phyloP scores from a whole-genome alignment of 768 basidiomycete genomes.

The Trametopsis cervina region DNA sequence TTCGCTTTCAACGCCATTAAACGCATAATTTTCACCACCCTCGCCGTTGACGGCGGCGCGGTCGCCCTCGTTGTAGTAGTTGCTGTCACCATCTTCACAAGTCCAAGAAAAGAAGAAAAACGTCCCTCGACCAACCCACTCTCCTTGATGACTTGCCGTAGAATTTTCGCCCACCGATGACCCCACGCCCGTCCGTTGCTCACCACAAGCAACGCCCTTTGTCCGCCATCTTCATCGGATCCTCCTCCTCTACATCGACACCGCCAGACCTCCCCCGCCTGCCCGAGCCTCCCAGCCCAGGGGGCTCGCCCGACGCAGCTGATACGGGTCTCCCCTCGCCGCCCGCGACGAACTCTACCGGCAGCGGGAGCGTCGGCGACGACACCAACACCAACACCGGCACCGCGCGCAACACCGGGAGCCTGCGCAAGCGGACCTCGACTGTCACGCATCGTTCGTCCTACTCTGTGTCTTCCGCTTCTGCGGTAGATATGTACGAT shows the following conservation, averaged over 20 bases:
- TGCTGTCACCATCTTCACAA: no score
- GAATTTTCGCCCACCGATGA: slow-evolving; percentile 30
- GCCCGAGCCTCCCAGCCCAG: slow-evolving; percentile 65
- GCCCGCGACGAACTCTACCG: slow-evolving; percentile 80
- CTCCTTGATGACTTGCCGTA: slow-evolving; percentile 14
- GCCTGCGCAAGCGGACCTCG: slow-evolving; percentile 28
- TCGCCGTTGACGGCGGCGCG: slow-evolving; percentile 15
- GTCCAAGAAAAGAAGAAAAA: no score
- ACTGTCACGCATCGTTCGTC: slow-evolving; percentile 16
- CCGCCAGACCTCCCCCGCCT: slow-evolving; percentile 54
- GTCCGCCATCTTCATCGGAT: slow-evolving; percentile 58
- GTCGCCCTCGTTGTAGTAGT: slow-evolving; percentile 6
- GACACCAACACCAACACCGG: slow-evolving; percentile 27
- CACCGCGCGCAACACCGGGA: slow-evolving; percentile 34
- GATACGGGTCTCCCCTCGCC: slow-evolving; percentile 75
- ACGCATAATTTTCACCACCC: neutral
- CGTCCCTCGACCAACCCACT: slow-evolving; percentile 2
- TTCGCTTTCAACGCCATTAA: slow-evolving; percentile 6
- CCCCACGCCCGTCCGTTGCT: slow-evolving; percentile 38
- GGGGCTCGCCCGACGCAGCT: slow-evolving; percentile 31
- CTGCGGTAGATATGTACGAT: slow-evolving; percentile 35
- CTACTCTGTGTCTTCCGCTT: slow-evolving; percentile 15
- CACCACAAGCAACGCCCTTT: slow-evolving; percentile 43
- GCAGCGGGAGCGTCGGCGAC: slow-evolving; percentile 70
- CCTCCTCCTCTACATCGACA: slow-evolving; percentile 30